phyloP scores from a whole-genome alignment of 305 asterid genomes.

The Plantago coronopus region DNA sequence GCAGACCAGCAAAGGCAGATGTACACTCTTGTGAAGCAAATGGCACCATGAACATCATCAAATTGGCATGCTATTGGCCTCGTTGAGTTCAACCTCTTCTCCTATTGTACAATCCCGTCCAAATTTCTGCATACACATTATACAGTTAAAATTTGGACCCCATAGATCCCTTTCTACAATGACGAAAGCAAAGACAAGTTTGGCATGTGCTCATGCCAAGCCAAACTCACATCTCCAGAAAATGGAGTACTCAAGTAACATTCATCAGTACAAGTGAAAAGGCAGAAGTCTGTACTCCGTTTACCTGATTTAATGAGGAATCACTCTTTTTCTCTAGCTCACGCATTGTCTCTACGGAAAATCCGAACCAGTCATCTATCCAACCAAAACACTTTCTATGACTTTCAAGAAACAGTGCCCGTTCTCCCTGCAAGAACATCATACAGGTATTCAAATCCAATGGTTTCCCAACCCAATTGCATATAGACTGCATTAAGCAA shows the following conservation, averaged over 20 bases:
- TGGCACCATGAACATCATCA: neutral
- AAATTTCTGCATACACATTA: slow-evolving; percentile 5
- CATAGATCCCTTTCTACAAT: neutral
- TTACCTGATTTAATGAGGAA: slow-evolving; percentile 66
- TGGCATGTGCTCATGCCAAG: too few relatives aligned
- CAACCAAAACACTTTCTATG: slow-evolving; percentile 75
- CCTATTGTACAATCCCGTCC: neutral
- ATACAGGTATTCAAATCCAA: neutral
- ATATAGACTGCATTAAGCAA: neutral
- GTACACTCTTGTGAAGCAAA: neutral
- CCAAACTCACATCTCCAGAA: neutral
- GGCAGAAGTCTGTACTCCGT: neutral
- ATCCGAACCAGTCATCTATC: slow-evolving; percentile 88
- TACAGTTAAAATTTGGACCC: neutral
- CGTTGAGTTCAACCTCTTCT: neutral
- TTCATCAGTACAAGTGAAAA: neutral
- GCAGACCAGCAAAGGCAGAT: too few relatives aligned
- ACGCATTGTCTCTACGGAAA: slow-evolving; percentile 63
- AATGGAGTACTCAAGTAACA: neutral
- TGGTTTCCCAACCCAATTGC: too few relatives aligned
- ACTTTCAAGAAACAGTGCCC: slow-evolving; percentile 81
- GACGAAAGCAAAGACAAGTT: neutral
- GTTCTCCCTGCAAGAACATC: slow-evolving; percentile 57
- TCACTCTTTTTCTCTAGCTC: slow-evolving; percentile 74
- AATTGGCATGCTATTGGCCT: neutral